Base-by-base conservation (phyloP, 768 basidiomycete species). In the Pleurotus ostreatus region DNA sequence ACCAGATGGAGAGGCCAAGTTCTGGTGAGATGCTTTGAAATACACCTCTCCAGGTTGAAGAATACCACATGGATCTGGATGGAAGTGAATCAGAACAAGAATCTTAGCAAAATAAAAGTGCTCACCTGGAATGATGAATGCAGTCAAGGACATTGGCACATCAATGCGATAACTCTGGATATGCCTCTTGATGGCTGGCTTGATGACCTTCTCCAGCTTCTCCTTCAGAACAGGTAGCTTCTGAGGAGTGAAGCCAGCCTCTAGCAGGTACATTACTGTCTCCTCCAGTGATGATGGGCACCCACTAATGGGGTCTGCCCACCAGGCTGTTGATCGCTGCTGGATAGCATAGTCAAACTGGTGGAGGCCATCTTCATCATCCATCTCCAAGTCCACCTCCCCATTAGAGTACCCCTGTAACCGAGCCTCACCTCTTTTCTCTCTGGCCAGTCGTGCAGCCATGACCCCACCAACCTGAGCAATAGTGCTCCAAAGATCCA, bases 201-300 rank as follows among this genome's bases (percentile, higher is more conserved):
- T 73, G 11, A 83, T 71, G 4, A 85, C 71, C 34, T 78, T 71
- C 52, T 74, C 68, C 6, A 86, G 68, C 66, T 85, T 88, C 5
- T 77, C 78, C 23, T 77, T 67, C 11, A 88, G 71, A 4, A 86
- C 71, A 1, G 75, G 66, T 47, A 75, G 81, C 2, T 61, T 66
- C 40, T 71, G 56, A 0, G 86, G 86, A 4, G 63, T 70, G 61
- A 89, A 88, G 0, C 85, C 85, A 9, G 82, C 65, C 63, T 82
- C 84, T 1, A 88, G 65, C 16, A 88, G 69, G 4, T 68, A 69
- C 74, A 88, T 71, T 22, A 77, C 70, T 0, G 84, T 87, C 64
- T 89, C 87, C 60, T 83, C 85, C 3, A 88, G 70, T 18, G 74
- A 68, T 1, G 85, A 85, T 0, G 87, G 87, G 41, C 75, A 76